phyloP scores from a whole-genome alignment of 257 asterid genomes.

The Scutellaria minor region DNA sequence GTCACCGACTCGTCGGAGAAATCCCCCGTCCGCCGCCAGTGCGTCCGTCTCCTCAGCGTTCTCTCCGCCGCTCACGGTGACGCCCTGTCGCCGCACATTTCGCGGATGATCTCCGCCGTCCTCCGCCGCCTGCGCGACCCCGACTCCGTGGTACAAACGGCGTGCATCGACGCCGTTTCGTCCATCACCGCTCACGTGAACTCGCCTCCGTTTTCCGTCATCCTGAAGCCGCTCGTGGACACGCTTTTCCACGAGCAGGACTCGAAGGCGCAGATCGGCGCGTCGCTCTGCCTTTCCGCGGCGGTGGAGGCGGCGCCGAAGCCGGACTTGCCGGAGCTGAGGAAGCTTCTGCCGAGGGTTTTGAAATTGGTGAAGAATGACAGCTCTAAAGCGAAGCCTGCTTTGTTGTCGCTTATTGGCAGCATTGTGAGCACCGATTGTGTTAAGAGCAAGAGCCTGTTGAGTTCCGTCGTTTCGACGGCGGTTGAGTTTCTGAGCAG shows the following conservation, averaged over 20 bases:
- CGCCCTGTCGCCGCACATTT: conserved; percentile 65
- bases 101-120: conserved; percentile 68
- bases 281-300: conserved; percentile 76
- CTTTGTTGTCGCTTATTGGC: conserved; percentile 57
- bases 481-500: conserved; percentile 65
- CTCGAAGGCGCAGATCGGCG: conserved; percentile 73
- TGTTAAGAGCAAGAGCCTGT: conserved; percentile 47
- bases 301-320: conserved; percentile 81
- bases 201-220: conserved; percentile 57
- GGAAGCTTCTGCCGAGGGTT: conserved; percentile 61
- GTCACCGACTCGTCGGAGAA: conserved; percentile 74
- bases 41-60: conserved; percentile 66
- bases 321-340: conserved; percentile 62
- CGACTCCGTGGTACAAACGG: conserved; percentile 75
- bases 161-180: conserved; percentile 76
- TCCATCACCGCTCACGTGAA: conserved; percentile 66
- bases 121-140: conserved; percentile 87
- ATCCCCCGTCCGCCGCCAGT: conserved; percentile 91
- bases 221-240: conserved; percentile 68
- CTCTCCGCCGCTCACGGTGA: conserved; percentile 81
- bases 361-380: conserved; percentile 64
- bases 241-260: conserved; percentile 83
- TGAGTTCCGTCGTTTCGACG: conserved; percentile 49
- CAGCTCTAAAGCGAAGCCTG: conserved; percentile 67
- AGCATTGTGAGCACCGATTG: conserved; percentile 58